These are phyloP conservation scores for Chrysochromulina parva DNA, from an alignment of 78 protist genomes.

Conservation along the genomic window DNA sequence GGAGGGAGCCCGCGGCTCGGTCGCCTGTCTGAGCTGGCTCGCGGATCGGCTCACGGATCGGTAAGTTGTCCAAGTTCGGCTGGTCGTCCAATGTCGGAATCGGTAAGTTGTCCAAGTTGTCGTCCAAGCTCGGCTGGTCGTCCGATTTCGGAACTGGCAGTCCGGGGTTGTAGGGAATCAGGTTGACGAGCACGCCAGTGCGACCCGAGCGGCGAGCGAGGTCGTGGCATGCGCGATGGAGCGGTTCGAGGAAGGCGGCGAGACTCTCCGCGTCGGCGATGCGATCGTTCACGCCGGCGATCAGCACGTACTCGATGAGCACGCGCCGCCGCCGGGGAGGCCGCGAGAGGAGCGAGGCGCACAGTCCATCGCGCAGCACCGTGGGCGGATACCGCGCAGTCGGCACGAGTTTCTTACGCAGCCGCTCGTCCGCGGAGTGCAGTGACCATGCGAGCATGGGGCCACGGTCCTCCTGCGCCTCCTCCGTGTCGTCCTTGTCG, in stretches of 20 bases:
- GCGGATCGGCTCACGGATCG: too few relatives aligned
- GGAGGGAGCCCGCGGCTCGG: background rate
- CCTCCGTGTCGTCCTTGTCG: background rate
- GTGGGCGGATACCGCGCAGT: background rate
- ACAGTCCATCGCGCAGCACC: background rate
- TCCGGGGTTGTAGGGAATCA: slow-evolving; percentile 60
- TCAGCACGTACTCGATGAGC: slow-evolving; percentile 52
- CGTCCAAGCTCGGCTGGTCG: too few relatives aligned
- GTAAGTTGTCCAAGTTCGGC: too few relatives aligned
- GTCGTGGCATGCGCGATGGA: background rate
- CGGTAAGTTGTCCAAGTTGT: too few relatives aligned
- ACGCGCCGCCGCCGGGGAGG: background rate
- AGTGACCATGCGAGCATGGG: slow-evolving; percentile 54
- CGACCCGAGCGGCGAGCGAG: background rate
- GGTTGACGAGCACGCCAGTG: slow-evolving; percentile 30
- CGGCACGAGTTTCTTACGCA: slow-evolving; percentile 53
- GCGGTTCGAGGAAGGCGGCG: background rate
- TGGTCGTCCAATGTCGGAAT: too few relatives aligned
- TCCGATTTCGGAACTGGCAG: too few relatives aligned
- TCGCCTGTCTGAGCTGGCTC: background rate
- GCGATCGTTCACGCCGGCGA: slow-evolving; percentile 50
- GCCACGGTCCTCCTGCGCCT: background rate
- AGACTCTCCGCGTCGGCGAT: slow-evolving; percentile 32
- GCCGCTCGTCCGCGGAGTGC: slow-evolving; percentile 53
- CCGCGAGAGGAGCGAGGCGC: background rate